Evolutionary conservation across 192 early-diverging fungal species (phyloP).

Genomic region (Pilaira anomala): DNA sequence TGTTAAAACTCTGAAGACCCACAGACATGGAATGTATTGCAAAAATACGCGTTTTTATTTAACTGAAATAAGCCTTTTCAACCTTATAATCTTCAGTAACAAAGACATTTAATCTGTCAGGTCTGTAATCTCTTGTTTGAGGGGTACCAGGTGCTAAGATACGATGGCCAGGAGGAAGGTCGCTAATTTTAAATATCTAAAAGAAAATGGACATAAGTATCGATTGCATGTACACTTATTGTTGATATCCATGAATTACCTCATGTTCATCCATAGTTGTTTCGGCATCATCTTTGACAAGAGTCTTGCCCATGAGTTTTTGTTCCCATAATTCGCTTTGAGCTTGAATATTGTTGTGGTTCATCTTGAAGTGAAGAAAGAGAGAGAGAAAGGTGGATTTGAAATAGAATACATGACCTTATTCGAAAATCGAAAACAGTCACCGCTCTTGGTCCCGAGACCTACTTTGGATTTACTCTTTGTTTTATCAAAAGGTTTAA

Average conservation of each 20-base stretch:
- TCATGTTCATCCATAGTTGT: slow-evolving; percentile 5
- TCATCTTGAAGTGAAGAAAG: too few species aligned
- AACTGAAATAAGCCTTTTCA: slow-evolving; percentile 2
- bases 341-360: neutral
- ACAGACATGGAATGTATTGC: too few species aligned
- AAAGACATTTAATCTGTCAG: slow-evolving; percentile 44
- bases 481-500: neutral
- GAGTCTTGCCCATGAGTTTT: slow-evolving; percentile 33
- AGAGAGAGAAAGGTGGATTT: too few species aligned
- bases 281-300: slow-evolving; percentile 12
- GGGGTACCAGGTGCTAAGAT: slow-evolving; percentile 36
- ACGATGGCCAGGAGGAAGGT: slow-evolving; percentile 40
- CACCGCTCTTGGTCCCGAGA: too few species aligned
- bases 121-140: slow-evolving; percentile 44
- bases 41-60: neutral
- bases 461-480: too few species aligned
- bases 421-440: too few species aligned
- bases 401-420: too few species aligned
- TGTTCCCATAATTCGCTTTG: slow-evolving; percentile 20
- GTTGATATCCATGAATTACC: neutral
- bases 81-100: neutral
- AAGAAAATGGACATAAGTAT: neutral
- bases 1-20: too few species aligned
- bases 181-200: slow-evolving; percentile 32
- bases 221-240: neutral